phyloP scores from a whole-genome alignment of 2,329 filamentous ascomycete genomes.

The Claviceps sp. region DNA sequence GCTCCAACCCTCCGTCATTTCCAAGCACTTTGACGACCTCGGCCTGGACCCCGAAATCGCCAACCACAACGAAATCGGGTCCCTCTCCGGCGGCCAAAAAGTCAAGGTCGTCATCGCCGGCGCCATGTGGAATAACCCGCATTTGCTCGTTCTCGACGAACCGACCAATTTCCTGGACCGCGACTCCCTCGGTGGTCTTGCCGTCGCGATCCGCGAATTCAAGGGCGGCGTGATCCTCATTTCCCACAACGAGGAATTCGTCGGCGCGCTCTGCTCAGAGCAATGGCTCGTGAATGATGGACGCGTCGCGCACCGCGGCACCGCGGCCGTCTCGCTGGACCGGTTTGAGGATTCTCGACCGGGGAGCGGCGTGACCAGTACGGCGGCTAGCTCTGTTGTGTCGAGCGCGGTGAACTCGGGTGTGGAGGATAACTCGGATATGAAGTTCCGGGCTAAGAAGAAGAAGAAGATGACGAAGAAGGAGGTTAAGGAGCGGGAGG shows the following conservation, averaged over 20 bases:
- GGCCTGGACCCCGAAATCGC: constrained; percentile 95
- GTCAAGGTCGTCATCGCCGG: constrained; percentile 97
- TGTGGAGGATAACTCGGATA: constrained; percentile 58
- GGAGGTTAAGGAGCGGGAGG: constrained; percentile 87
- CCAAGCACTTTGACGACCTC: constrained; percentile 95
- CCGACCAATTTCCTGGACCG: constrained; percentile 99
- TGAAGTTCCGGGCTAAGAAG: constrained; percentile 83
- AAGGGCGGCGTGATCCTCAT: constrained; percentile 98
- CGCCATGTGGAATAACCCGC: constrained; percentile 98
- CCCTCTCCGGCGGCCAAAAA: constrained; percentile 91
- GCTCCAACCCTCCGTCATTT: constrained; percentile 84
- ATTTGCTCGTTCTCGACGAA: constrained; percentile 93
- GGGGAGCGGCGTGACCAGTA: constrained; percentile 41
- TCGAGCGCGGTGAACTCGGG: constrained; percentile 44
- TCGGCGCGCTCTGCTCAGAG: constrained; percentile 87
- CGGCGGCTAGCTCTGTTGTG: constrained; percentile 43
- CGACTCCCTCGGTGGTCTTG: constrained; percentile 88
- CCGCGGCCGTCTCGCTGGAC: constrained; percentile 58
- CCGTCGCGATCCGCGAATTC: constrained; percentile 96
- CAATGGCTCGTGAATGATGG: constrained; percentile 92
- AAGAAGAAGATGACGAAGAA: constrained; percentile 99
- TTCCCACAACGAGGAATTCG: constrained; percentile 98
- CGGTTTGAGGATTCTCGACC: constrained; percentile 76
- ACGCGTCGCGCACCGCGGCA: constrained; percentile 71
- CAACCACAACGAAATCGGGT: constrained; percentile 96